These are phyloP conservation scores for Xanthoceras sorbifolium DNA, from an alignment of 345 rosid species.

Conservation along the genomic window DNA sequence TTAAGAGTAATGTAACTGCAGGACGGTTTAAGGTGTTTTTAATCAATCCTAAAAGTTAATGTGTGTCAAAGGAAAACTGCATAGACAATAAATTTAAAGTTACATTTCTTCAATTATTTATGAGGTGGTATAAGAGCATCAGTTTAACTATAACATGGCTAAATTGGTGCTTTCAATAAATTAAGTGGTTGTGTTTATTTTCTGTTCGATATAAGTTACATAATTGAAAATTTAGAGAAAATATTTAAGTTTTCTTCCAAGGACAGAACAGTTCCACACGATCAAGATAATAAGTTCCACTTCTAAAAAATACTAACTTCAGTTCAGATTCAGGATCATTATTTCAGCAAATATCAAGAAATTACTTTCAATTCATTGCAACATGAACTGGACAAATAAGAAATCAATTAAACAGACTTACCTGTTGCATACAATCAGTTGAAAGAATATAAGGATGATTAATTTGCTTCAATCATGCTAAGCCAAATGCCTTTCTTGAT, in stretches of 20 bases:
- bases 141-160: background rate
- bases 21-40: background rate
- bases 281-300: background rate
- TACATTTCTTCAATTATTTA: background rate
- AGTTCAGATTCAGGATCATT: background rate
- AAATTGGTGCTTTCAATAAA: background rate
- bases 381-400: too few relatives aligned
- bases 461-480: slow-evolving; percentile 2
- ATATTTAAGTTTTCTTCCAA: background rate
- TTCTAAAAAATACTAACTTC: background rate
- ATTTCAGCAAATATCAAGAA: background rate
- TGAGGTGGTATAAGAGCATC: background rate
- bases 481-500: background rate
- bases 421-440: background rate
- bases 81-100: slow-evolving; percentile 11
- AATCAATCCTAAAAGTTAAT: background rate
- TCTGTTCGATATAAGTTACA: background rate
- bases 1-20: background rate
- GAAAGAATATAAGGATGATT: background rate
- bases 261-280: background rate
- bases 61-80: background rate
- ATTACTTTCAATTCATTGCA: background rate
- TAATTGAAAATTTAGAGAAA: background rate
- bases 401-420: background rate
- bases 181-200: background rate